Evolutionary conservation across 1,284 basidiomycete genomes (phyloP).

Genomic region (Butyriboletus appendiculatus): DNA sequence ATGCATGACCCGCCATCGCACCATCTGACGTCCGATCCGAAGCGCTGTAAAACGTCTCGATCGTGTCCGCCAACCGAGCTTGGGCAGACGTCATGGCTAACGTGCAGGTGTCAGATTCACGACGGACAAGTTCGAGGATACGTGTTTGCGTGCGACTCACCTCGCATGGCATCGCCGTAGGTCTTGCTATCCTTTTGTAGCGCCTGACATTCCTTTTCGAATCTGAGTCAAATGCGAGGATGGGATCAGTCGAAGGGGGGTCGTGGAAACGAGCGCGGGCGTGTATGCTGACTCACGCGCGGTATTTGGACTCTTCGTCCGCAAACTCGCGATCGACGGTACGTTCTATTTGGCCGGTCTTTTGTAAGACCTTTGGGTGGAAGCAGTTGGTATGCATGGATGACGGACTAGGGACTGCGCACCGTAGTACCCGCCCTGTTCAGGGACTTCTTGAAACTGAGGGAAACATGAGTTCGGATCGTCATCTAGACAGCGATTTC

Average conservation of each 20-base stretch:
- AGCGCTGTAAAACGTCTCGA: conserved; percentile 92
- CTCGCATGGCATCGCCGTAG: conserved; percentile 93
- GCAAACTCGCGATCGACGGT: conserved; percentile 94
- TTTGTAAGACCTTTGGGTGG: conserved; percentile 78
- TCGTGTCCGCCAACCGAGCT: conserved; percentile 91
- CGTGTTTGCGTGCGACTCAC: conserved; percentile 43
- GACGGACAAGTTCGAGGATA: not conserved
- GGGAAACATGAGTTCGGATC: conserved; percentile 5
- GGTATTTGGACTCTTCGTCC: conserved; percentile 90
- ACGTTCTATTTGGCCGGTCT: conserved; percentile 96
- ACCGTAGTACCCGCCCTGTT: conserved; percentile 91
- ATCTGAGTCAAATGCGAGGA: conserved; percentile 49
- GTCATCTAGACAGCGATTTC: not conserved
- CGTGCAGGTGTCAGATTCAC: not conserved
- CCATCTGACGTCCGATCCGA: conserved; percentile 85
- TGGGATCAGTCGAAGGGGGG: not conserved
- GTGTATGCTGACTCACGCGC: conserved; percentile 59
- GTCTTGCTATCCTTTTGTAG: conserved; percentile 96
- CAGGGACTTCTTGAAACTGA: conserved; percentile 92
- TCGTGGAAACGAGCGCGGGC: not conserved
- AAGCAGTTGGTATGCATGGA: conserved; percentile 1
- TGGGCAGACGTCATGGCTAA: conserved; percentile 89
- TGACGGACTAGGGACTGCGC: conserved; percentile 27
- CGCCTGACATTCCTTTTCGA: conserved; percentile 90
- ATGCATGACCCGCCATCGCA: conserved; percentile 96